A percentile compares a stretch with the other conserved stretches of the same genome.
Evolutionary conservation across 805 yeast species (phyloP).

Genomic region (Saccharomycopsis oosterbeekiorum): DNA sequence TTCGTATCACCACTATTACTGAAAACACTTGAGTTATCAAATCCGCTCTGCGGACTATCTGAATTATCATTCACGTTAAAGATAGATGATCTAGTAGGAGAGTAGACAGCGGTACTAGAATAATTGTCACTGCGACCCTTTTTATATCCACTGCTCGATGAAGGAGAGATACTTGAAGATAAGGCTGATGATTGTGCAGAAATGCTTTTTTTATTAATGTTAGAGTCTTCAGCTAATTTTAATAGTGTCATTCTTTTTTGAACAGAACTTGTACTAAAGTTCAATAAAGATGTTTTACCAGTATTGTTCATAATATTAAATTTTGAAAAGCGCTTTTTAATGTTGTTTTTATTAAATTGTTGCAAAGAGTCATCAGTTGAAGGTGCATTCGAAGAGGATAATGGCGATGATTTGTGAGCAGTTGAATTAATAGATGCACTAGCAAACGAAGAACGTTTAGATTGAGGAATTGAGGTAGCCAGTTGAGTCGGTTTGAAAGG

Average conservation of each 20-base stretch:
- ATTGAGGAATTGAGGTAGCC: neutral
- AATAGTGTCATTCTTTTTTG: neutral
- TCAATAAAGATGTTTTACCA: neutral
- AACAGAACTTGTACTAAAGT: neutral
- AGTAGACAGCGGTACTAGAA: neutral
- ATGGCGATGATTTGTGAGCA: neutral
- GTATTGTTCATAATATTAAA: neutral
- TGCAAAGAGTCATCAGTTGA: neutral
- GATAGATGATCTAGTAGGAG: neutral
- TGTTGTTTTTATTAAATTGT: neutral
- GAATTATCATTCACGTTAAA: neutral
- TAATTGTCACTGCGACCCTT: no score
- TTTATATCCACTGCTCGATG: no score
- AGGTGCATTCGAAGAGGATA: neutral
- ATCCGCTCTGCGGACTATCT: neutral
- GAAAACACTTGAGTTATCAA: neutral
- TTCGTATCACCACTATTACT: neutral
- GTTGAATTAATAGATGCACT: neutral
- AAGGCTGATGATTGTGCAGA: no score
- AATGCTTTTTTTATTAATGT: neutral
- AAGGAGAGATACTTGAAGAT: no score
- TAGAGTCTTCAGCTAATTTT: neutral
- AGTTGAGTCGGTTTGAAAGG: neutral
- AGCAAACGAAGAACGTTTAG: neutral
- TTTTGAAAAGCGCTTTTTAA: neutral